phyloP scores from a whole-genome alignment of 495 filamentous ascomycete species.

The Xylaria flabelliformis region DNA sequence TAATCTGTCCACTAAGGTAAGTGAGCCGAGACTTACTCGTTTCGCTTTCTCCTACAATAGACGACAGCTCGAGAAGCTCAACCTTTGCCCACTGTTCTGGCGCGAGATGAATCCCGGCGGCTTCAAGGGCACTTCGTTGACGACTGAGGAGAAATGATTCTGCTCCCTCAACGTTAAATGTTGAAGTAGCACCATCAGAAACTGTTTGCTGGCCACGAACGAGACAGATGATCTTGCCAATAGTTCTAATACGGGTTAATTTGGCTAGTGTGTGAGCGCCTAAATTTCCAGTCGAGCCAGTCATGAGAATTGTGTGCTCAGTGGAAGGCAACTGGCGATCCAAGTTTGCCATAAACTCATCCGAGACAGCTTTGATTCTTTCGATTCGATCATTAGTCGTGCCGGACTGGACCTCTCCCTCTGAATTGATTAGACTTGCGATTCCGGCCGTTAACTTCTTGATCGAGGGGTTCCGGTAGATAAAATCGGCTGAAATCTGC shows the following conservation, averaged over 20 bases:
- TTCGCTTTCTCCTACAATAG: background rate
- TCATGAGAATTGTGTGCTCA: conserved; percentile 39
- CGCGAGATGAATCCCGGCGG: background rate
- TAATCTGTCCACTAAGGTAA: conserved; percentile 29
- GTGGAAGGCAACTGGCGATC: background rate
- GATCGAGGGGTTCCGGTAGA: conserved; percentile 37
- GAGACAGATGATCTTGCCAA: conserved; percentile 37
- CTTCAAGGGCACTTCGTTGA: background rate
- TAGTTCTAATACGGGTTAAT: conserved; percentile 20
- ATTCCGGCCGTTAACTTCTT: conserved; percentile 15
- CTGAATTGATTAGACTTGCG: background rate
- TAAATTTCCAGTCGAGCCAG: conserved; percentile 45
- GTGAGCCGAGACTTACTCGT: background rate
- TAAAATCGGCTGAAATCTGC: conserved; percentile 32
- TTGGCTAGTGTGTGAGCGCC: conserved; percentile 30
- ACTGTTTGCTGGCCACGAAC: conserved; percentile 12
- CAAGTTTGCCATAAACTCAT: background rate
- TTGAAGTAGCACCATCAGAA: background rate
- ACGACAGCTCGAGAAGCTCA: background rate
- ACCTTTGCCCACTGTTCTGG: conserved; percentile 7
- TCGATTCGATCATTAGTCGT: background rate
- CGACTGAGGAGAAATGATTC: background rate
- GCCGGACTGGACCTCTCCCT: background rate
- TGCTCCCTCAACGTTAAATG: background rate
- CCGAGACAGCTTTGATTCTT: background rate